Evolutionary conservation across 805 yeast species (phyloP).

Genomic region (Lachancea lanzarotensis): DNA sequence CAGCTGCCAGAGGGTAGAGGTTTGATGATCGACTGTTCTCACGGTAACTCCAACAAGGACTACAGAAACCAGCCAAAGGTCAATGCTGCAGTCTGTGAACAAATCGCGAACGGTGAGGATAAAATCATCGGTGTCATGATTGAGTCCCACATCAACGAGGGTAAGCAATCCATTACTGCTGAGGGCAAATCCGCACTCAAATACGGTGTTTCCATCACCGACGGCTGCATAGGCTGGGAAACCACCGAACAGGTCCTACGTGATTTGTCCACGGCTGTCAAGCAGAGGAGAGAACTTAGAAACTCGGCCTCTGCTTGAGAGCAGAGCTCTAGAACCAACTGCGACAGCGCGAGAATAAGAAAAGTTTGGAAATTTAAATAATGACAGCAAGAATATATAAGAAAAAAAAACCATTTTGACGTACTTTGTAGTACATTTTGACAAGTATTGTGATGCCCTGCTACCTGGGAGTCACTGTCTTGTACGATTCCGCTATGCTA

Average conservation of each 20-base stretch:
- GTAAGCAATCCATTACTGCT: conserved; percentile 77
- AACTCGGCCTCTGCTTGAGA: conserved; percentile 8
- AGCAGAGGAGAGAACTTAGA: conserved; percentile 57
- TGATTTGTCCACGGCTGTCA: conserved; percentile 76
- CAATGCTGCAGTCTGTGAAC: conserved; percentile 73
- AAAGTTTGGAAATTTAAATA: not conserved
- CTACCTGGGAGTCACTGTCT: too few species aligned
- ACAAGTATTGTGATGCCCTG: too few species aligned
- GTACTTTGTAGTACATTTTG: too few species aligned
- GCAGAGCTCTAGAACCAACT: not conserved
- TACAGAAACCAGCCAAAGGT: conserved; percentile 94
- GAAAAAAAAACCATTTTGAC: too few species aligned
- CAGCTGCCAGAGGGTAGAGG: conserved; percentile 44
- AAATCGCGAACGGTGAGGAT: conserved; percentile 73
- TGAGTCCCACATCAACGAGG: conserved; percentile 87
- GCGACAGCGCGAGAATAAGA: not conserved
- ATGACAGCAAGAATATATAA: not conserved
- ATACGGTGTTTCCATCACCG: conserved; percentile 95
- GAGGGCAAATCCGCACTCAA: conserved; percentile 53
- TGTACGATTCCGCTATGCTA: too few species aligned
- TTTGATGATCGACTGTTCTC: conserved; percentile 96
- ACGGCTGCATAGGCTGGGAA: conserved; percentile 93
- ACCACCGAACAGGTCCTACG: conserved; percentile 75
- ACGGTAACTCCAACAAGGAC: conserved; percentile 93
- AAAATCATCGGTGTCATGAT: conserved; percentile 90